Conservation (phyloP, 371 early-diverging fungal genomes). For the Smittium mucronatum region DNA sequence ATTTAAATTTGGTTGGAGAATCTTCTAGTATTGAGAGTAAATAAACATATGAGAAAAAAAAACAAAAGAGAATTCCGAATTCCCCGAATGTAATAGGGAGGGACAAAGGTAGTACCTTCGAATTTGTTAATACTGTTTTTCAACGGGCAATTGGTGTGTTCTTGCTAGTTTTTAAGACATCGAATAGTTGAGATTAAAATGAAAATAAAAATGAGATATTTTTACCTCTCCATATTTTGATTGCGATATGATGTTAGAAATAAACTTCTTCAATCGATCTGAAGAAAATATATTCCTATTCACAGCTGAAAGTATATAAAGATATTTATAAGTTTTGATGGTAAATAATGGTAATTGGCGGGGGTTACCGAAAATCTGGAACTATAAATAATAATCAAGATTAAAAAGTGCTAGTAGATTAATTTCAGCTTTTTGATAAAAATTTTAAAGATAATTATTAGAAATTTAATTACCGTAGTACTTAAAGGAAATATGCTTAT, state of each 20-base stretch:
- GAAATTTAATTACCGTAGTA: background rate
- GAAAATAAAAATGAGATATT: background rate
- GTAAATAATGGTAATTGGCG: background rate
- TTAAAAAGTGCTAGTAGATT: background rate
- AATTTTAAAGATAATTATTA: background rate
- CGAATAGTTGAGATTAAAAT: background rate
- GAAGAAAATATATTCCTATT: conserved; percentile 4
- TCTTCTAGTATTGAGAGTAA: background rate
- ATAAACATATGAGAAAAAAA: background rate
- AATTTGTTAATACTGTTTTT: background rate
- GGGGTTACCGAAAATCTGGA: background rate
- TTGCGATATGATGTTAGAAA: background rate
- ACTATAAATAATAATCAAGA: background rate
- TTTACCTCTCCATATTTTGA: conserved; percentile 3
- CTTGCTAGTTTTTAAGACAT: background rate
- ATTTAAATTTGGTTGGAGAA: background rate
- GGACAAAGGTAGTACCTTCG: background rate
- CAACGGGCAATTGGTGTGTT: background rate
- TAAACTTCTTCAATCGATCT: background rate
- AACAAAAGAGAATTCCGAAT: background rate
- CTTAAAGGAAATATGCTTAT: background rate
- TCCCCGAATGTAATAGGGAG: background rate
- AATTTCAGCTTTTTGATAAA: too few relatives aligned
- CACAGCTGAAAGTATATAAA: background rate
- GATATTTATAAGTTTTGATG: background rate